Percentiles rank a stretch among this genome's conserved stretches.
Conservation (phyloP, 257 asterid genomes). For the Scutellaria galericulata region DNA sequence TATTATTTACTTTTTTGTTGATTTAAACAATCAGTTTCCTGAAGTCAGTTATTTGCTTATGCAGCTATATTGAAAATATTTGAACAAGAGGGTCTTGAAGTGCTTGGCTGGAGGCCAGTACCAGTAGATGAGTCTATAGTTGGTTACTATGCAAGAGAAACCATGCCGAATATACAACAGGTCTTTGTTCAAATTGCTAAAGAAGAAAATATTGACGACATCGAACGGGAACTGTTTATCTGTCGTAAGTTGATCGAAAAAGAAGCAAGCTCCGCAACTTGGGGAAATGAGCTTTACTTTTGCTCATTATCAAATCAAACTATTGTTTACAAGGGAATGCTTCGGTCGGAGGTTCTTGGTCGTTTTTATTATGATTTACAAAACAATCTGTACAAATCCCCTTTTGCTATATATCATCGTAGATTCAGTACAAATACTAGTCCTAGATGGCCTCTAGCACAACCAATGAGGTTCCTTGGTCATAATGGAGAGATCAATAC, state of each 20-base stretch:
- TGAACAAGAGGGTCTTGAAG: conserved; percentile 94
- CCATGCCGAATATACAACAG: conserved; percentile 93
- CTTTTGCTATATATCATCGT: conserved; percentile 96
- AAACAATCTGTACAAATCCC: conserved; percentile 71
- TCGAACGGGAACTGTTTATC: conserved; percentile 90
- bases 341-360: conserved; percentile 94
- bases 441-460: conserved; percentile 99
- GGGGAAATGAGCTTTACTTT: conserved; percentile 92
- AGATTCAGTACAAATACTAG: conserved; percentile 97
- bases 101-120: conserved; percentile 97
- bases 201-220: conserved; percentile 92
- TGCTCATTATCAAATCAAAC: conserved; percentile 98
- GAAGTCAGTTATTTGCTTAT: conserved; percentile 38
- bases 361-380: conserved; percentile 88
- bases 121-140: conserved; percentile 86
- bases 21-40: conserved; percentile 27
- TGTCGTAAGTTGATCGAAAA: conserved; percentile 92
- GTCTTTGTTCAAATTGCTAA: conserved; percentile 81
- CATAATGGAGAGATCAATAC: conserved; percentile 99
- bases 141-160: conserved; percentile 81
- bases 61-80: conserved; percentile 75
- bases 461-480: conserved; percentile 99
- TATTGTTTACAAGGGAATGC: conserved; percentile 98
- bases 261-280: conserved; percentile 65
- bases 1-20: conserved; percentile 6